phyloP scores from a whole-genome alignment of 495 filamentous ascomycete species.

The Penicillium parvum region DNA sequence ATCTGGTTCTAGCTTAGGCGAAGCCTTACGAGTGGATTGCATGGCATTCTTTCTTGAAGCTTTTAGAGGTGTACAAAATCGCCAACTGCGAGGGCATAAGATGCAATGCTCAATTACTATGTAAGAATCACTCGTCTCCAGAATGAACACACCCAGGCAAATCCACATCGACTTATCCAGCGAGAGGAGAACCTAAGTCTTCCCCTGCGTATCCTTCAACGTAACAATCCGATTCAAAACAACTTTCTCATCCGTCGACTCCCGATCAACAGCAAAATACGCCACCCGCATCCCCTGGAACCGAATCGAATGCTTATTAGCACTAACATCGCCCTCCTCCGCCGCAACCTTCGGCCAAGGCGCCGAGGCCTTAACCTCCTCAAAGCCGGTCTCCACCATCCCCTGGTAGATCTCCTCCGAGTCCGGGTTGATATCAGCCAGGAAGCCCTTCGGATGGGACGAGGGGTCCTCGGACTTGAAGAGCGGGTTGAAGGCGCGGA shows the following conservation, averaged over 20 bases:
- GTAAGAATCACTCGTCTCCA: conserved; percentile 9
- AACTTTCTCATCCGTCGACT: conserved; percentile 69
- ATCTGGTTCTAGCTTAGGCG: too few species aligned
- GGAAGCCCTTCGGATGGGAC: conserved; percentile 65
- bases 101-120: conserved; percentile 21
- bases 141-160: background rate
- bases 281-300: conserved; percentile 92
- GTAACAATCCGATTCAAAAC: conserved; percentile 90
- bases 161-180: background rate
- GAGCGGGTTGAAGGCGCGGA: conserved; percentile 73
- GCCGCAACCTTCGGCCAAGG: conserved; percentile 76
- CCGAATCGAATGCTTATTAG: conserved; percentile 64
- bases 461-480: conserved; percentile 84
- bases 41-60: too few species aligned
- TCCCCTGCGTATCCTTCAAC: conserved; percentile 64
- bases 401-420: conserved; percentile 72
- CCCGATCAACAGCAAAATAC: conserved; percentile 79
- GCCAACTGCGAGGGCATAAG: too few species aligned
- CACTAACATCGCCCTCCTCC: conserved; percentile 35
- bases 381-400: conserved; percentile 78
- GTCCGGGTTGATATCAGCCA: conserved; percentile 80
- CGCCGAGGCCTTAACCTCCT: conserved; percentile 67
- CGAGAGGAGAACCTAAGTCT: conserved; percentile 11
- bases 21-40: too few species aligned
- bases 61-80: too few species aligned